These are phyloP conservation scores for Ephemerocybe angulata DNA, from an alignment of 768 basidiomycete genomes.

Conservation along the genomic window DNA sequence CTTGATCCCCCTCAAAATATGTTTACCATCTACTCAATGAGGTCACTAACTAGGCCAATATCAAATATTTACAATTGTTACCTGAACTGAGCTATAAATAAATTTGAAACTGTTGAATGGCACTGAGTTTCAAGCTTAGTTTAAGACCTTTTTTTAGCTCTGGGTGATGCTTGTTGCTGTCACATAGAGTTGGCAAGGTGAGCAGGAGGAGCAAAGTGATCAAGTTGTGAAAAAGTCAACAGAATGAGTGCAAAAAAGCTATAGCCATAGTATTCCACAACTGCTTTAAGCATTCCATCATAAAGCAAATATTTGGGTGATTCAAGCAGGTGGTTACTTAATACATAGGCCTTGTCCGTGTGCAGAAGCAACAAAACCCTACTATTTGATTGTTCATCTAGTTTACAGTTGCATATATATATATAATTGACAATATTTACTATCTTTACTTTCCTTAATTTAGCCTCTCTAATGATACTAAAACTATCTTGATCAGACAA, in stretches of 20 bases:
- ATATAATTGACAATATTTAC: no score
- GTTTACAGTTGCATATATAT: no score
- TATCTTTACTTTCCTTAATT: no score
- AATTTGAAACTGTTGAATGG: constrained; percentile 5
- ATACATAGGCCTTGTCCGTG: neutral
- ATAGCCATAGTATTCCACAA: neutral
- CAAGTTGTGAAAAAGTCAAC: neutral
- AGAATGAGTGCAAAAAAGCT: neutral
- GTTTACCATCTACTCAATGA: constrained; percentile 12
- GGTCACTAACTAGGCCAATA: neutral
- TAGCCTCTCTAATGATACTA: no score
- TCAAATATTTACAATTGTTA: constrained; percentile 13
- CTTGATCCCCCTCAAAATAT: neutral
- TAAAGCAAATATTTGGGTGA: neutral
- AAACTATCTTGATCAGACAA: no score
- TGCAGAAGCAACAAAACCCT: neutral
- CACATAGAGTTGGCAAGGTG: neutral
- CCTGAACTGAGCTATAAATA: constrained; percentile 14
- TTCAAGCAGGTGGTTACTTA: neutral
- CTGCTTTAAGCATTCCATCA: neutral
- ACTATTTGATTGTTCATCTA: no score
- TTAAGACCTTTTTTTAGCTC: neutral
- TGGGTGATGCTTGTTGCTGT: neutral
- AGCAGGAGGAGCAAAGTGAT: neutral
- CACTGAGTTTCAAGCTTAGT: constrained; percentile 5